Evolutionary conservation across 139 green algal species (phyloP), one percentile per base, ranked within the genome.

Genomic region (Chlamydomonas sphaeroides): DNA sequence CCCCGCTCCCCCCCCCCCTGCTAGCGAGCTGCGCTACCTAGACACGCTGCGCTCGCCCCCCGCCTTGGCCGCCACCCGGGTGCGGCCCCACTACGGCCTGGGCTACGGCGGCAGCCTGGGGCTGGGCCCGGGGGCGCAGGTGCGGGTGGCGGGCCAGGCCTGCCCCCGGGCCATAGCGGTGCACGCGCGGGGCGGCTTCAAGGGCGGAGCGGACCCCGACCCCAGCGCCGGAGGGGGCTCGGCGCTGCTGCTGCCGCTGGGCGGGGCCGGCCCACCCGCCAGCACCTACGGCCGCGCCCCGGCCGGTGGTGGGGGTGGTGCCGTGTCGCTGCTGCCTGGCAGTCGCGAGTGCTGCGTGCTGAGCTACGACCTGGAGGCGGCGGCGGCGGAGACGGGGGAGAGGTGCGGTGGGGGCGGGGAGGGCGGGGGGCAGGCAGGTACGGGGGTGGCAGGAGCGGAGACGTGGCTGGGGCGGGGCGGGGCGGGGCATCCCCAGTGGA

Each of bases 341-440:
- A 1, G 42, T 65, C 65, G 84, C 26, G 85, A 89, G 85, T 79
- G 65, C 18, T 73, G 84, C 32, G 74, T 72, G 15, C 65, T 86
- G 36, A 59, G 38, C 15, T 84, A 80, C 41, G 35, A 76, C 36
- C 65, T 89, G 65, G 57, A 57, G 4, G 63, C 70, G 2, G 61
- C 62, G 3, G 42, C 25, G 14, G 36, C 48, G 61, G 51, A 51
- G 36, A 21, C 57, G 45, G 61, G 76, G 49, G 78, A 85, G 70
- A 56, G 62, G n/a, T n/a, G n/a, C n/a, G n/a, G n/a, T n/a, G n/a
- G n/a, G n/a, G n/a, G n/a, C n/a, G n/a, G n/a, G n/a, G n/a, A n/a
- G n/a, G n/a, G n/a, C n/a, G n/a, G n/a, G n/a, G n/a, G n/a, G n/a
- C n/a, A n/a, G n/a, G n/a, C n/a, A n/a, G n/a, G n/a, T n/a, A n/a